These are phyloP conservation scores for Tolypocladium album DNA, from an alignment of 2,329 filamentous ascomycete genomes.

Conservation along the genomic window DNA sequence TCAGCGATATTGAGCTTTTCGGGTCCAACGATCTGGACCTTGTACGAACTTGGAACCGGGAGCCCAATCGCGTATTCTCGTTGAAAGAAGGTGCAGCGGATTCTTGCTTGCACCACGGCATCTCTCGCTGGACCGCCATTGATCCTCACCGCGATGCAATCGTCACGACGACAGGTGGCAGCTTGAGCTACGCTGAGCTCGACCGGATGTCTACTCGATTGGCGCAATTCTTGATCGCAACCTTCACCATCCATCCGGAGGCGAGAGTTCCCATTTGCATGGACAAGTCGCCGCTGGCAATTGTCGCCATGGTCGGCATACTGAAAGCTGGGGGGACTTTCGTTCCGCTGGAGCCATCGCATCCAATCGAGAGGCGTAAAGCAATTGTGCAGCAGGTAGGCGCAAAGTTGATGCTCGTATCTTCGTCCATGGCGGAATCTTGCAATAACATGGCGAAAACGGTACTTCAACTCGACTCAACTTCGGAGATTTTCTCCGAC, in stretches of 20 bases:
- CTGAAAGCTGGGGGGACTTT: slow-evolving; percentile 15
- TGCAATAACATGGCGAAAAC: neutral
- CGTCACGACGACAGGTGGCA: neutral
- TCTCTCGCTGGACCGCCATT: neutral
- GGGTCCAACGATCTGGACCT: neutral
- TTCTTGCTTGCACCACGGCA: neutral
- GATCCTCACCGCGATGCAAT: neutral
- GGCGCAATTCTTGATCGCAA: neutral
- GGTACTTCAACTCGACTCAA: neutral
- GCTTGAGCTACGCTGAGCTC: slow-evolving; percentile 3
- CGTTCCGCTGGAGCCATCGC: slow-evolving; percentile 14
- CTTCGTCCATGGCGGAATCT: neutral
- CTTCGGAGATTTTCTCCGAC: neutral
- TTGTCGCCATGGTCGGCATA: slow-evolving; percentile 12
- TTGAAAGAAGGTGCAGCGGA: neutral
- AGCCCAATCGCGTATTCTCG: neutral
- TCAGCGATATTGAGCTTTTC: slow-evolving; percentile 9
- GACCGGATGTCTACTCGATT: slow-evolving; percentile 1
- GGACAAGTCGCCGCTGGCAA: slow-evolving; percentile 8
- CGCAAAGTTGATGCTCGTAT: slow-evolving; percentile 3
- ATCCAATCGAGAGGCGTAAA: slow-evolving; percentile 5
- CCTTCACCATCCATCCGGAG: neutral
- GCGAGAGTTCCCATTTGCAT: slow-evolving; percentile 2
- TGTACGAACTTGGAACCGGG: neutral
- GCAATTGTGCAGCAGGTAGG: slow-evolving; percentile 5